Evolutionary conservation across 2,329 filamentous ascomycete species (phyloP), one percentile per base, ranked within the genome.

Genomic region (Elsinoe ampelina): DNA sequence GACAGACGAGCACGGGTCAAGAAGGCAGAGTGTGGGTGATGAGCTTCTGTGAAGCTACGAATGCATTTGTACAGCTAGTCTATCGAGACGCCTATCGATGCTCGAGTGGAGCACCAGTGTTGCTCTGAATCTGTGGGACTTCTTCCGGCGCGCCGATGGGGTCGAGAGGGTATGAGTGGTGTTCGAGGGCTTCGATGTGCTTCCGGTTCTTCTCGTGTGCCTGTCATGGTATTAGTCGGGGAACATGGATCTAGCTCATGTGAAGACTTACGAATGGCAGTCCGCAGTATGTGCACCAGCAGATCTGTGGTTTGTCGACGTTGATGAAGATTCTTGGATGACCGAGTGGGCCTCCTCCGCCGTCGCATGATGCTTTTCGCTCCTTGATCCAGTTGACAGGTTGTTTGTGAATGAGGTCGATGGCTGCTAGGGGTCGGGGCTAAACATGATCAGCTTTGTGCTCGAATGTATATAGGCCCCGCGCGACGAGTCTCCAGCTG

Each of bases 291-390:
- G 81, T 85, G 79, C 93, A 98, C 70, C 78, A 78, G 73, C 83
- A 82, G 66, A 98, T 95, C 77, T 97, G 85, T 42, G 93, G 88
- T 80, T 96, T 97, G 75, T 98, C 93, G 63, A 87, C 85, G 75
- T 98, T 98, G 81, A 98, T 98, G 72, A 90, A 98, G 74, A 98
- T 86, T 68, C 83, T 82, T 51, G 93, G 93, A 72, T 98, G 93
- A 42, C 93, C 93, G 57, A 88, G 77, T 32, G 91, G 86, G 45
- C 92, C 93, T 63, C 91, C 91, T 58, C 92, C 93, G 58, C 93
- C 93, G 67, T 97, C 91, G 70, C 93, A 98, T 43, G 84, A 84
- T 54, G 95, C 92, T 50, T 87, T 73, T 60, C 84, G 82, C 61
- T 88, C 81, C 70, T 95, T 85, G 59, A 85, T 88, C 92, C 93